Evolutionary conservation across 2,329 filamentous ascomycete species (phyloP), one percentile per base, ranked within the genome.

Genomic region (Tolypocladium inflatum): DNA sequence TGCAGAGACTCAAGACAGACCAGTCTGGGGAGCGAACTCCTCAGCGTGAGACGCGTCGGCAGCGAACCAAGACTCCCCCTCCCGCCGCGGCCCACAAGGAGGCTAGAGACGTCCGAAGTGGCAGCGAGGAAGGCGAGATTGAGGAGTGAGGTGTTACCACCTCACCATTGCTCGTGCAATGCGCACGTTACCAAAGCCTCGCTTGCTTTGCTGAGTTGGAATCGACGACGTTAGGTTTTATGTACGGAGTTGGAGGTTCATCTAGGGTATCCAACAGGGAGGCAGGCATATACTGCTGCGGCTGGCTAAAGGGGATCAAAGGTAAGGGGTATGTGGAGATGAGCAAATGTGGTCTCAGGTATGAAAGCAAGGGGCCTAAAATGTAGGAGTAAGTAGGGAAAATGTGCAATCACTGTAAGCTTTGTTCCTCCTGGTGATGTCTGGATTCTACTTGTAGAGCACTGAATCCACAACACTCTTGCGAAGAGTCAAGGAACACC

Each of bases 61-160:
- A 79, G 70, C 48, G 48, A 52, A 19, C 30, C 30, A 80, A 79
- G 71, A 86, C 79, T 72, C 82, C 81, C 55, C 81, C 82, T 48
- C 77, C 77, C 37, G 77, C 77, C 33, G 60, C 63, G 30, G 55
- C 59, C 15, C 45, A 66, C 42, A 76, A 76, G 66, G 85, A 89
- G 26, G 48, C 26, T 2, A 38, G 50, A 56, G 59, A 57, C 63
- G 78, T 84, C 55, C 77, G 80, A 54, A 82, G 80, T 59, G 94
- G 94, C 56, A 97, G 92, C 68, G 94, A 99, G 75, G 94, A 99
- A 74, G 94, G 94, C 56, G 94, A 99, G 77, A 97, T 99, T 66
- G 94, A 97, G 78, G 83, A 85, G 65, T 84, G 76, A 68, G 57
- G 33, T 3, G 39, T 11, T 15, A 19, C 19, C 30, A 21, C 4